Evolutionary conservation across 352 stramenopile genomes (phyloP).

Genomic region (Pythium brachiatum): DNA sequence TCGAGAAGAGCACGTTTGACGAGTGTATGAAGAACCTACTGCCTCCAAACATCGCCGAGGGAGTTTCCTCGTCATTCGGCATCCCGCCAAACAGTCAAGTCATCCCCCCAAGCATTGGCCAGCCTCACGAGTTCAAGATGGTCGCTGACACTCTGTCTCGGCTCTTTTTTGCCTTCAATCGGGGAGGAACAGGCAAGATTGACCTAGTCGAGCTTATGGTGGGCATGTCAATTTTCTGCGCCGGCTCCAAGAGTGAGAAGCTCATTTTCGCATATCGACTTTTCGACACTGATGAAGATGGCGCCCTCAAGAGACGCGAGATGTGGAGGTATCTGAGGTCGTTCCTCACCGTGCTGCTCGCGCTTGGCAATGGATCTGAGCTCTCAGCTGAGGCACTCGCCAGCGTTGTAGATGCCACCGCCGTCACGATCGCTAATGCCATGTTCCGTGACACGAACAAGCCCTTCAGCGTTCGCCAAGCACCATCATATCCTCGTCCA

Average conservation of each 20-base stretch:
- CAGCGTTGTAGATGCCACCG: conserved; percentile 73
- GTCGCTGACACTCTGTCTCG: conserved; percentile 67
- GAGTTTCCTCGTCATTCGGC: conserved; percentile 62
- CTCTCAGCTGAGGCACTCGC: conserved; percentile 79
- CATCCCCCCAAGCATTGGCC: conserved; percentile 56
- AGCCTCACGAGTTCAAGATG: conserved; percentile 75
- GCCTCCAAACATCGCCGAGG: conserved; percentile 42
- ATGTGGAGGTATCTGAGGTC: conserved; percentile 93
- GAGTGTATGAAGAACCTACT: conserved; percentile 64
- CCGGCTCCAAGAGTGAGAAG: conserved; percentile 95
- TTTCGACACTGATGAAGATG: conserved; percentile 91
- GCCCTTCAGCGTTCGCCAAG: conserved; percentile 56
- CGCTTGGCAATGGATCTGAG: conserved; percentile 89
- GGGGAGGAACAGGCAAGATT: conserved; percentile 78
- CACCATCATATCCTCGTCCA: conserved; percentile 29
- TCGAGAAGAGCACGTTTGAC: conserved; percentile 84
- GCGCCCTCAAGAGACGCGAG: conserved; percentile 87
- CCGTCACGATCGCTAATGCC: conserved; percentile 76
- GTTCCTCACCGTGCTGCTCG: conserved; percentile 94
- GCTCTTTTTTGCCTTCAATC: conserved; percentile 87
- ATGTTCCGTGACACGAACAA: conserved; percentile 87
- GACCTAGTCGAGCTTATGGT: conserved; percentile 91
- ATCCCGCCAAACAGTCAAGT: conserved; percentile 56
- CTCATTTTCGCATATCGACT: conserved; percentile 87
- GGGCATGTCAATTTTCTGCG: conserved; percentile 92